Evolutionary conservation across 768 basidiomycete species (phyloP), one percentile per base, ranked within the genome.

Genomic region (Tricholoma hemisulphureum): DNA sequence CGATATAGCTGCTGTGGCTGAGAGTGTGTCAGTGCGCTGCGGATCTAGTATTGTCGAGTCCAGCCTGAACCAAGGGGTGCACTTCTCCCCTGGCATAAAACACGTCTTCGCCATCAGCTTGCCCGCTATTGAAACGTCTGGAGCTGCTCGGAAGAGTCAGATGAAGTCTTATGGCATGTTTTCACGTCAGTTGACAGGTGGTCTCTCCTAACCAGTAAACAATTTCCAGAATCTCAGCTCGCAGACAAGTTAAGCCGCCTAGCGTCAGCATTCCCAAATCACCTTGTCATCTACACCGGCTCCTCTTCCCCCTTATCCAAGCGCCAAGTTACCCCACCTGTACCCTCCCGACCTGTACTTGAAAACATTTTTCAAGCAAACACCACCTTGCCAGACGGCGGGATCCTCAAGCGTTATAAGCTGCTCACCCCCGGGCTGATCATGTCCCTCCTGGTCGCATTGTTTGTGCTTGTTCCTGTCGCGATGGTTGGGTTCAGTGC

Each of bases 401-500:
- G 89, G 9, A 84, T 92, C 55, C 79, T 93, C 24, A 80, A 85
- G 59, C 82, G 77, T 31, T 92, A 91, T 70, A 89, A 91, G 67
- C 79, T 91, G 46, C 81, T 93, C 49, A 90, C 89, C 0, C 88
- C 91, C 1, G 87, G 80, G 0, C 77, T 93, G 49, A 89, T 93
- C 70, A 80, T 78, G 4, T 69, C 78, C 6, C 79, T 93, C 16
- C 78, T 92, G 50, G 71, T 92, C 45, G 73, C 74, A 0, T 75
- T 92, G 65, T 88, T 91, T 69, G 65, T 91, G 51, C 74, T 90
- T 11, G 65, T 93, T 21, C 89, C 93, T 1, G 70, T 88, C 48
- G 67, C 90, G 10, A 73, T 86, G 67, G 55, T 88, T 35, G 87
- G 87, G 26, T 78, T 92, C 53, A 77, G 72, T 20, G 83, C 90